phyloP scores from a whole-genome alignment of 2,329 filamentous ascomycete genomes.

The Aspergillus sp. region DNA sequence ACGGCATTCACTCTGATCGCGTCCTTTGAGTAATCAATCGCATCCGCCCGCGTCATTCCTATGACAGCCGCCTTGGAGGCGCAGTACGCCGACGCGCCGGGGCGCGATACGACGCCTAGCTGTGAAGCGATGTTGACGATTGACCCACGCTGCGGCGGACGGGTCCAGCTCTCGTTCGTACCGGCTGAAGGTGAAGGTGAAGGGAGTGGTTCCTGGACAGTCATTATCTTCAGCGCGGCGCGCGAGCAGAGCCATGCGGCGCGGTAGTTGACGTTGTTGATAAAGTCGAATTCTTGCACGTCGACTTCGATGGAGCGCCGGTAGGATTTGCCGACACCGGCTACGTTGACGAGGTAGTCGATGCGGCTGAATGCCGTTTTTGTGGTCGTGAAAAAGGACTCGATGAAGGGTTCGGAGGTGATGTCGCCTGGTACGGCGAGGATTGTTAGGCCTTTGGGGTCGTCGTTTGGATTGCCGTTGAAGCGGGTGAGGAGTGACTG shows the following conservation, averaged over 20 bases:
- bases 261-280: conserved; percentile 61
- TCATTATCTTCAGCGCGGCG: conserved; percentile 52
- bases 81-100: conserved; percentile 56
- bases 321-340: conserved; percentile 49
- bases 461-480: conserved; percentile 34
- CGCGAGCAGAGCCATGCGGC: conserved; percentile 55
- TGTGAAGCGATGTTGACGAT: conserved; percentile 60
- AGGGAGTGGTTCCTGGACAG: conserved; percentile 48
- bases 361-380: conserved; percentile 50
- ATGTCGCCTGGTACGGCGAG: conserved; percentile 51
- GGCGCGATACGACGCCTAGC: conserved; percentile 55
- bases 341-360: conserved; percentile 63
- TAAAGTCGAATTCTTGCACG: conserved; percentile 54
- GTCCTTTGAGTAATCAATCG: conserved; percentile 58
- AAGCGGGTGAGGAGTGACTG: conserved; percentile 21
- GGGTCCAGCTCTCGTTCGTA: conserved; percentile 17
- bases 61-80: conserved; percentile 64
- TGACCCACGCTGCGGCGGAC: conserved; percentile 49
- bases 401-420: conserved; percentile 52
- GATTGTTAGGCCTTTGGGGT: conserved; percentile 40
- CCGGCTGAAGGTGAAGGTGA: conserved; percentile 52
- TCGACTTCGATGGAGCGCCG: conserved; percentile 49
- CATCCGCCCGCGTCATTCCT: conserved; percentile 61
- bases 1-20: conserved; percentile 41
- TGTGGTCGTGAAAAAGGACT: conserved; percentile 36